Evolutionary conservation across 83 land plant species (phyloP).

Genomic region (Thuja plicata): DNA sequence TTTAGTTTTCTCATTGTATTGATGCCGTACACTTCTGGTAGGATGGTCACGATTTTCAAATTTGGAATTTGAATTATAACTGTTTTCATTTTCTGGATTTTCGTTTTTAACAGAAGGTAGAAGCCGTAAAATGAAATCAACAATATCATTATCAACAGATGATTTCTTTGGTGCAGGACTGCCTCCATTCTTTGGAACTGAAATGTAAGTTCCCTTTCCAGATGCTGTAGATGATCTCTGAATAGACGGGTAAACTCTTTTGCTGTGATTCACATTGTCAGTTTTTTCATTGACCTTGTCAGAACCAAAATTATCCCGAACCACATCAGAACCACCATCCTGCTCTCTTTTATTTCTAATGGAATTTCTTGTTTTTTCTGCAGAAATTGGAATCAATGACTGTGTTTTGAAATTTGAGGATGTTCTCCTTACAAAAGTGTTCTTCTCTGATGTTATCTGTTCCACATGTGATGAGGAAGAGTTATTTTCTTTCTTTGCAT

Average conservation of each 20-base stretch:
- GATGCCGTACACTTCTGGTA: conserved; percentile 4
- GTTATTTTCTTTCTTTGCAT: neutral
- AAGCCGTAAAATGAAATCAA: conserved; percentile 29
- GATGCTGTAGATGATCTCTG: conserved; percentile 1
- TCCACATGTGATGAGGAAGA: conserved; percentile 5
- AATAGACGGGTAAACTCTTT: neutral
- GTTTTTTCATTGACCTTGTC: conserved; percentile 11
- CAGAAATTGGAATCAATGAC: conserved; percentile 27
- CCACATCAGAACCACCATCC: conserved; percentile 6
- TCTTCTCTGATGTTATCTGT: neutral
- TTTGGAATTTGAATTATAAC: neutral
- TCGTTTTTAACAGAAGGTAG: conserved; percentile 29
- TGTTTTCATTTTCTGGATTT: conserved; percentile 9
- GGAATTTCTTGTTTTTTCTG: conserved; percentile 12
- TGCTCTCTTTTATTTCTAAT: conserved; percentile 7
- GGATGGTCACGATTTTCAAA: neutral
- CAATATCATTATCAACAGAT: conserved; percentile 25
- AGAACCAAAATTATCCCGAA: neutral
- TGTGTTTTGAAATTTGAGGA: conserved; percentile 19
- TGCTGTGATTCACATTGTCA: neutral
- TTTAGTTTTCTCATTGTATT: conserved; percentile 13
- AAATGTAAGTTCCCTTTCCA: neutral
- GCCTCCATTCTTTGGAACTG: neutral
- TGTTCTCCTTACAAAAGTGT: conserved; percentile 3
- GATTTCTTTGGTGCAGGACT: neutral